A percentile compares a stretch with the other conserved stretches of the same genome.
Evolutionary conservation across 1,139 yeast species (phyloP).

Genomic region (Protomyces macrosporus): DNA sequence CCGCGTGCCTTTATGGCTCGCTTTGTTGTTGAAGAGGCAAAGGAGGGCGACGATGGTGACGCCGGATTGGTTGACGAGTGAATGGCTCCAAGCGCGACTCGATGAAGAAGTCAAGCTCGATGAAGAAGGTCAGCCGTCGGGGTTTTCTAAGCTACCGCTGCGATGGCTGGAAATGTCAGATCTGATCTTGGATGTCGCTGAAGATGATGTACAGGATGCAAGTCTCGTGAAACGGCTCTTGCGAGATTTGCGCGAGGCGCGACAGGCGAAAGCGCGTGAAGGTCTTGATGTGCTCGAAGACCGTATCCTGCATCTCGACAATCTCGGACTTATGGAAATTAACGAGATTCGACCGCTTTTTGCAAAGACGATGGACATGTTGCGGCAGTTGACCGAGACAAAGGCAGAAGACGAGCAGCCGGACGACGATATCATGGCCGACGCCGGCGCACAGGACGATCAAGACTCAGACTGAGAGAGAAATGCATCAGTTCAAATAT

Average conservation of each 20-base stretch:
- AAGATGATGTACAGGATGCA: slow-evolving; percentile 66
- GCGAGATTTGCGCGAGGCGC: slow-evolving; percentile 78
- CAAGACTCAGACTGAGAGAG: not conserved
- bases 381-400: slow-evolving; percentile 41
- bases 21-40: slow-evolving; percentile 73
- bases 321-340: slow-evolving; percentile 74
- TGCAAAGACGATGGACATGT: slow-evolving; percentile 68
- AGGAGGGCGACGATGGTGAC: slow-evolving; percentile 79
- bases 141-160: slow-evolving; percentile 70
- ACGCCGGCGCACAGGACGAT: slow-evolving; percentile 3
- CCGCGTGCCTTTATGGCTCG: slow-evolving; percentile 82
- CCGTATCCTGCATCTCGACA: slow-evolving; percentile 75
- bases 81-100: slow-evolving; percentile 53
- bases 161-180: slow-evolving; percentile 82
- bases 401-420: slow-evolving; percentile 8
- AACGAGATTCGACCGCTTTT: slow-evolving; percentile 85
- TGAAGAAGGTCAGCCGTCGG: slow-evolving; percentile 37
- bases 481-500: not conserved
- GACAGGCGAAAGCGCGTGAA: slow-evolving; percentile 72
- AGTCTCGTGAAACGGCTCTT: slow-evolving; percentile 60
- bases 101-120: slow-evolving; percentile 62
- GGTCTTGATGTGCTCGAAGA: slow-evolving; percentile 78
- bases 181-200: slow-evolving; percentile 58
- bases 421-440: slow-evolving; percentile 3
- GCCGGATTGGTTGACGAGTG: slow-evolving; percentile 75